Base-by-base conservation (phyloP, 441 rosid genomes). In the Jatropha multifida region DNA sequence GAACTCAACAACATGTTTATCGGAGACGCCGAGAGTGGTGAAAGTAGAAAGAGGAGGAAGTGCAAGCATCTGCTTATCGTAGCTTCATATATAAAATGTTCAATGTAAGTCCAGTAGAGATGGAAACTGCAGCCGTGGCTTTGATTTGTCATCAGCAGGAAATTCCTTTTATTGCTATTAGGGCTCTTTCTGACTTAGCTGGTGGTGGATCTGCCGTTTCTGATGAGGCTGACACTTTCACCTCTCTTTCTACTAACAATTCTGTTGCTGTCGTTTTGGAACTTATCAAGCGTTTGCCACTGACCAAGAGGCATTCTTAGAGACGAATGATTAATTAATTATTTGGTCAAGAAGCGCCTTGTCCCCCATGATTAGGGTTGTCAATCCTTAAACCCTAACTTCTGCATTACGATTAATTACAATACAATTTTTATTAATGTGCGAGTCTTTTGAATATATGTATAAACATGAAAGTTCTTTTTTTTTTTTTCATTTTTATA, bases 201-300 rank as follows among this genome's bases (percentile, higher is more conserved):
- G 46, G 46, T 38, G 46, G 20, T 40, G 68, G 63, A 9, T 59
- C 68, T 64, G 68, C 68, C 9, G 13, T 40, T 7, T 64, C 68
- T 17, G 38, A 64, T 38, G 46, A 38, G n/a, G 68, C 46, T 18
- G 68, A 37, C 8, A 40, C 48, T 37, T 64, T 64, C 23, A 38
- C n/a, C 11, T 40, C 68, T 38, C 68, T 64, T 37, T 48, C 46
- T 64, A 48, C 48, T 3, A 5, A 64, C 1, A 40, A 64, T 64
- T 64, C 68, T 37, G 68, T 64, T 64, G 68, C 68, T 15, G 48
- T 64, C 17, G 68, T 64, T 64, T 40, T 64, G 46, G 68, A 64
- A 64, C 40, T 64, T 41, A 64, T 64, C 23, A 64, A 64, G 68
- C 68, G 26, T 64, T 64, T 64, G 26, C 68, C 49, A 14, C 15